A percentile compares a stretch with the other conserved stretches of the same genome.
Evolutionary conservation across 352 stramenopile species (phyloP).

Genomic region (Phytophthora ohioensis): DNA sequence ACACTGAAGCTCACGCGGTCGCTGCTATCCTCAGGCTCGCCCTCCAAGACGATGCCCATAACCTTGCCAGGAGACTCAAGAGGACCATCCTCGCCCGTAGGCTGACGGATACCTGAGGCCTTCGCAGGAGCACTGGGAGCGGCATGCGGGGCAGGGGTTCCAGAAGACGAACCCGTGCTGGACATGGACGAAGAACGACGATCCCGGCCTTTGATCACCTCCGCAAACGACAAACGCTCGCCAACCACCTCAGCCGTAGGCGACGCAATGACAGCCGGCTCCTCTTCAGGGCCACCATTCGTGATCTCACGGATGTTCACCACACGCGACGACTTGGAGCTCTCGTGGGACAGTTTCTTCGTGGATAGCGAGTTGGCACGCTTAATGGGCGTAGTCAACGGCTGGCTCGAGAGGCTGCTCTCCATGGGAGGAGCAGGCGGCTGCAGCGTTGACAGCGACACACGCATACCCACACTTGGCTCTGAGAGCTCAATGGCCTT

Average conservation of each 20-base stretch:
- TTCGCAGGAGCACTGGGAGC: constrained; percentile 26
- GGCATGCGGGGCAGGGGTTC: constrained; percentile 25
- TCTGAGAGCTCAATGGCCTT: constrained; percentile 59
- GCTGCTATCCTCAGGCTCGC: constrained; percentile 58
- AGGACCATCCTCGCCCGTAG: constrained; percentile 79
- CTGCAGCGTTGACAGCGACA: constrained; percentile 61
- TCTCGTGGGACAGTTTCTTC: constrained; percentile 62
- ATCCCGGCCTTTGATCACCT: constrained; percentile 57
- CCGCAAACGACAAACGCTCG: constrained; percentile 58
- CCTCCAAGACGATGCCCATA: constrained; percentile 79
- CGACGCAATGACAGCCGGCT: constrained; percentile 39
- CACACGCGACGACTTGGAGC: constrained; percentile 70
- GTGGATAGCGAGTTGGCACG: constrained; percentile 65
- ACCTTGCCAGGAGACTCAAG: constrained; percentile 77
- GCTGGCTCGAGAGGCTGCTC: constrained; percentile 24
- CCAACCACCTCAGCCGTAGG: constrained; percentile 45
- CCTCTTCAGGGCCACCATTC: constrained; percentile 44
- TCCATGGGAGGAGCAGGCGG: constrained; percentile 49
- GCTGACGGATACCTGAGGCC: constrained; percentile 61
- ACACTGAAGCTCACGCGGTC: constrained; percentile 88
- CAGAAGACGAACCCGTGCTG: constrained; percentile 44
- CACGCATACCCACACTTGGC: constrained; percentile 47
- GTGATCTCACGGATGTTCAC: constrained; percentile 82
- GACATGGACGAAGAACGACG: constrained; percentile 57
- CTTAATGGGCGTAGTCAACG: constrained; percentile 59